phyloP scores from a whole-genome alignment of 2,329 filamentous ascomycete species.

The Bimuria novae-zelandiae region DNA sequence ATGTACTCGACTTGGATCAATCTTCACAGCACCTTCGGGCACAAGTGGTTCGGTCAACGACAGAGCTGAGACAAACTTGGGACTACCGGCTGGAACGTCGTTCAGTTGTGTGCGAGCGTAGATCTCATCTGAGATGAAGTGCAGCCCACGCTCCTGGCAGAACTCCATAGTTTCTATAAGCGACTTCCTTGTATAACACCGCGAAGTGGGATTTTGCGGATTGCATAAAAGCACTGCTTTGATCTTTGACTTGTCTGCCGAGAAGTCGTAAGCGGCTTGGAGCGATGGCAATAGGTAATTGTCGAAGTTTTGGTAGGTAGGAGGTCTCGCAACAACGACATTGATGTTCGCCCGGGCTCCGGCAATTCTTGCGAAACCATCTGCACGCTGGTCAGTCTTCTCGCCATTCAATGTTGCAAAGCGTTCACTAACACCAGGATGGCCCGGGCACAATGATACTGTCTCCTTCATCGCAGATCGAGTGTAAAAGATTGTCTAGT shows the following conservation, averaged over 20 bases:
- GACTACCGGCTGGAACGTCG: constrained; percentile 6
- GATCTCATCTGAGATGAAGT: constrained; percentile 37
- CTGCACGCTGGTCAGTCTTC: constrained; percentile 16
- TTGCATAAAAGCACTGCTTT: constrained; percentile 38
- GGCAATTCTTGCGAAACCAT: constrained; percentile 26
- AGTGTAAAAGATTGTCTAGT: constrained; percentile 31
- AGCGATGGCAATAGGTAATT: constrained; percentile 38
- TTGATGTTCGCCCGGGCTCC: constrained; percentile 30
- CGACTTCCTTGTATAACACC: constrained; percentile 31
- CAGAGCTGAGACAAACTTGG: constrained; percentile 30
- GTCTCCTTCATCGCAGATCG: constrained; percentile 39
- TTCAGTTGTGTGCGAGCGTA: constrained; percentile 26
- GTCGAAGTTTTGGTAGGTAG: constrained; percentile 36
- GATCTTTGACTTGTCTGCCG: constrained; percentile 30
- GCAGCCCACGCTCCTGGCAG: constrained; percentile 36
- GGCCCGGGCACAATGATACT: constrained; percentile 38
- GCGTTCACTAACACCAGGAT: constrained; percentile 31
- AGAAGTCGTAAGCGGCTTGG: constrained; percentile 37
- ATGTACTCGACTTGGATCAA: constrained; percentile 38
- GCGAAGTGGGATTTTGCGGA: constrained; percentile 32
- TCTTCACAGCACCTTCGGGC: constrained; percentile 35
- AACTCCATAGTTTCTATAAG: constrained; percentile 40
- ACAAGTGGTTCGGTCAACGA: constrained; percentile 34
- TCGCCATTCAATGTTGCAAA: neutral
- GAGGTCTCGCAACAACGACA: constrained; percentile 31